A percentile compares a stretch with the other conserved stretches of the same genome.
These are phyloP conservation scores for Amylocystis lapponica DNA, from an alignment of 768 basidiomycete genomes.

Conservation along the genomic window DNA sequence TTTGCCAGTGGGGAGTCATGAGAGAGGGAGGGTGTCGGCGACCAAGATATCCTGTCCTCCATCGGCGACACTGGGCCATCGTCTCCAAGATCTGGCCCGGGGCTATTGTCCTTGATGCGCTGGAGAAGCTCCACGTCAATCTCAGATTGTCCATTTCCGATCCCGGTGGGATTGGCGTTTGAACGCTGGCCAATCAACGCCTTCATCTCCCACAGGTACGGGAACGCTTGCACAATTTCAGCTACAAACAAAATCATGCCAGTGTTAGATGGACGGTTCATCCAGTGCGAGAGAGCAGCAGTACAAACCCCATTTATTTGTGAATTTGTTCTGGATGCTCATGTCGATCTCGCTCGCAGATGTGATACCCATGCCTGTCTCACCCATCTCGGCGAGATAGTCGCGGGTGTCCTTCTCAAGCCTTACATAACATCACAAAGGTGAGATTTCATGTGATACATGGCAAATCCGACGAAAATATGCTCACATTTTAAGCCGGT, in stretches of 20 bases:
- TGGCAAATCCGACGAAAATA: background rate
- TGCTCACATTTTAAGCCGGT: background rate
- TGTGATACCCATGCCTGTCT: slow-evolving; percentile 7
- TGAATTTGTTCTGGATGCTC: background rate
- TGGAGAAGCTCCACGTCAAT: background rate
- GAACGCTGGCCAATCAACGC: slow-evolving; percentile 14
- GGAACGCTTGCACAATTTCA: background rate
- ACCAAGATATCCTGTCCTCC: no score
- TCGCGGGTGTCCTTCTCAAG: background rate
- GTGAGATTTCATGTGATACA: background rate
- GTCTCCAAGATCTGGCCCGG: no score
- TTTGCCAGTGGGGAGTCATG: no score
- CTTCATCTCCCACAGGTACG: slow-evolving; percentile 6
- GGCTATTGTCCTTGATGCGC: no score
- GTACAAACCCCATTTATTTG: slow-evolving; percentile 9
- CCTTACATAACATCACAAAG: background rate
- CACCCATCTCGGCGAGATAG: background rate
- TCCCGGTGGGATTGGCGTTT: slow-evolving; percentile 10
- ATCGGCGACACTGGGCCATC: no score
- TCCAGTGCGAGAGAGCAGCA: background rate
- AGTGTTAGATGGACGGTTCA: background rate
- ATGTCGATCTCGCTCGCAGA: background rate
- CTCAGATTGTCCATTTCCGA: slow-evolving; percentile 11
- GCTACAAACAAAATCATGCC: background rate
- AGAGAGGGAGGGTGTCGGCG: no score